Evolutionary conservation across 106 monocot genomes (phyloP).

Genomic region (Dendrobium nobile): DNA sequence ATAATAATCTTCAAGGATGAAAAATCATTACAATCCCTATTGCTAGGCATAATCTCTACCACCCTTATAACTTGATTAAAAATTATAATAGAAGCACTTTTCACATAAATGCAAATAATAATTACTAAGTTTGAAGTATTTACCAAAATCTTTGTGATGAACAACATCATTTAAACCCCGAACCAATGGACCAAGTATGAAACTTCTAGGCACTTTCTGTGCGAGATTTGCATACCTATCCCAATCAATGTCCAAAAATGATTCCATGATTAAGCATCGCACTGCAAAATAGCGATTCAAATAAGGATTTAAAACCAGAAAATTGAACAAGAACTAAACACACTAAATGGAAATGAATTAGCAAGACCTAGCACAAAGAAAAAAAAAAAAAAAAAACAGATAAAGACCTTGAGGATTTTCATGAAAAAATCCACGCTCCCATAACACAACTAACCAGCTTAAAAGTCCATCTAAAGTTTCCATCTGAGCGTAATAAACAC

Average conservation of each 20-base stretch:
- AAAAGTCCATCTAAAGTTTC: conserved; percentile 52
- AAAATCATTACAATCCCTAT: neutral
- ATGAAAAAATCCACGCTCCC: conserved; percentile 92
- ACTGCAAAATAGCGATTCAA: conserved; percentile 41
- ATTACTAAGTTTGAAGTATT: conserved; percentile 12
- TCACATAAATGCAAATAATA: neutral
- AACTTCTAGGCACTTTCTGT: conserved; percentile 53
- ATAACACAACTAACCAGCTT: conserved; percentile 69
- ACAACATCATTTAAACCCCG: conserved; percentile 71
- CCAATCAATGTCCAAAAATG: conserved; percentile 76
- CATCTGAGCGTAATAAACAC: conserved; percentile 42
- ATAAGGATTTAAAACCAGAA: neutral
- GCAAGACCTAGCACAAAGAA: neutral
- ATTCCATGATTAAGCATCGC: conserved; percentile 80
- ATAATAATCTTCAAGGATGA: neutral
- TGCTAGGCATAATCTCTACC: neutral
- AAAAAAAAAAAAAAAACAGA: neutral
- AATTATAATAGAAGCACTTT: neutral
- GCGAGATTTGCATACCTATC: conserved; percentile 23
- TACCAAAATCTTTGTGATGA: conserved; percentile 90
- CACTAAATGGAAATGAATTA: neutral
- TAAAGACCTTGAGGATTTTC: conserved; percentile 75
- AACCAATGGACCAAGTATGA: conserved; percentile 66
- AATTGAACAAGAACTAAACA: neutral
- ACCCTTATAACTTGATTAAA: neutral